Conservation (phyloP, 1,139 yeast species). For the Yamadazyma conglobata region DNA sequence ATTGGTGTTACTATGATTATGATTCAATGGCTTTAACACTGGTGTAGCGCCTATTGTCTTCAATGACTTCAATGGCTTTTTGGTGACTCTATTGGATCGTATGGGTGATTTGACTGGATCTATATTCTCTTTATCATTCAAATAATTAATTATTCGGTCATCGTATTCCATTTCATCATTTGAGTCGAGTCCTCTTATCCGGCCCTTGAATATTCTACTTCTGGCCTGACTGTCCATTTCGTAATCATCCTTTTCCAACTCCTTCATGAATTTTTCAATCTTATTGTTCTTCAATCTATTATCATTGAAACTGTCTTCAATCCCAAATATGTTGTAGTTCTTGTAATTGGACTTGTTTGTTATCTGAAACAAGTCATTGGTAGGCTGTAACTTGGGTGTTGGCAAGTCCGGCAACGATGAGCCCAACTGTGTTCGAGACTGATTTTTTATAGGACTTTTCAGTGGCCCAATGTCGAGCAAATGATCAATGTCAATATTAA, state of each 20-base stretch:
- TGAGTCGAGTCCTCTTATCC: slow-evolving; percentile 21
- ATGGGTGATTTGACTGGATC: slow-evolving; percentile 26
- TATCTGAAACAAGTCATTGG: slow-evolving; percentile 35
- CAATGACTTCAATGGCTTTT: slow-evolving; percentile 21
- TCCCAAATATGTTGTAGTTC: slow-evolving; percentile 12
- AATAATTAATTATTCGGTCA: slow-evolving; percentile 25
- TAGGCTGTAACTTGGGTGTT: slow-evolving; percentile 3
- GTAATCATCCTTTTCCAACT: slow-evolving; percentile 25
- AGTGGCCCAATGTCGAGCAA: too few species aligned
- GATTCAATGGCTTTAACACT: slow-evolving; percentile 29
- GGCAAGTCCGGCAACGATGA: too few species aligned
- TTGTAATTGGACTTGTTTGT: slow-evolving; percentile 20
- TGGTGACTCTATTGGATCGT: slow-evolving; percentile 20
- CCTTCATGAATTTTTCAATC: slow-evolving; percentile 33
- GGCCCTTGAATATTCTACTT: slow-evolving; percentile 40
- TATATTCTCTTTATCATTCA: slow-evolving; percentile 37
- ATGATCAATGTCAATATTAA: too few species aligned
- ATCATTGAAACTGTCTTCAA: slow-evolving; percentile 18
- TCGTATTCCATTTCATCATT: slow-evolving; percentile 27
- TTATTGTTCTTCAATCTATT: slow-evolving; percentile 31
- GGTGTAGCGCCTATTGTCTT: slow-evolving; percentile 23
- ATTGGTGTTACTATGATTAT: slow-evolving; percentile 3
- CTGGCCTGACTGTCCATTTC: slow-evolving; percentile 49
- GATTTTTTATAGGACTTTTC: too few species aligned
- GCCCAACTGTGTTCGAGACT: too few species aligned